Evolutionary conservation across 2,329 filamentous ascomycete genomes (phyloP).

Genomic region (Ceratocystis huliohia): DNA sequence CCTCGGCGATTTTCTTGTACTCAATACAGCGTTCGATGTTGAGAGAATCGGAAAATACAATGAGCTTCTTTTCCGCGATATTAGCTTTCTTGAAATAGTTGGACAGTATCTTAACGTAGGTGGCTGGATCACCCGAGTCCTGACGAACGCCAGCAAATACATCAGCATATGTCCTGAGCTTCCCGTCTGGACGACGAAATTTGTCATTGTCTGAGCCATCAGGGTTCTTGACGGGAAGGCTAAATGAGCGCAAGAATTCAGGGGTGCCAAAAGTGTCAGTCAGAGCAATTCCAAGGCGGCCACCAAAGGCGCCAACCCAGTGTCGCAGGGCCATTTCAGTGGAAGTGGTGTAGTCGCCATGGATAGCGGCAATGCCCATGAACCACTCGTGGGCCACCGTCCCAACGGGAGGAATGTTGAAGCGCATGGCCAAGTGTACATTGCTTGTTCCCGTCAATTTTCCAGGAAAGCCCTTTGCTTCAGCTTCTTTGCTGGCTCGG

Average conservation of each 20-base stretch:
- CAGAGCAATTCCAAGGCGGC: constrained; percentile 71
- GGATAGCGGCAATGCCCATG: constrained; percentile 93
- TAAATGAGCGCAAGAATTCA: constrained; percentile 76
- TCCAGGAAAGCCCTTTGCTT: constrained; percentile 52
- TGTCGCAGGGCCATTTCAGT: constrained; percentile 74
- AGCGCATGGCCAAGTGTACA: constrained; percentile 91
- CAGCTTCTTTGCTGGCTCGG: constrained; percentile 59
- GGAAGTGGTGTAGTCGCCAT: constrained; percentile 68
- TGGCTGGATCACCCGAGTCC: constrained; percentile 74
- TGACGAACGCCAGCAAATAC: constrained; percentile 76
- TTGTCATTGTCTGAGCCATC: constrained; percentile 33
- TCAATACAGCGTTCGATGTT: constrained; percentile 82
- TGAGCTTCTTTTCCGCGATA: constrained; percentile 68
- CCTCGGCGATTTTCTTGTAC: constrained; percentile 75
- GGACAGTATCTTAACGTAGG: constrained; percentile 67
- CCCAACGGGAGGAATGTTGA: constrained; percentile 70
- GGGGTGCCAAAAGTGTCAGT: constrained; percentile 95
- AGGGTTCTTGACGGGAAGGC: constrained; percentile 43
- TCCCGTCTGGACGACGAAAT: constrained; percentile 31
- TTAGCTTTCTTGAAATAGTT: constrained; percentile 66
- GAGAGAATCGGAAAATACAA: constrained; percentile 92
- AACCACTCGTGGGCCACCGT: constrained; percentile 97
- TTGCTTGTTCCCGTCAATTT: constrained; percentile 85
- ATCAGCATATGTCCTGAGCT: constrained; percentile 58
- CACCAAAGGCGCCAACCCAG: constrained; percentile 86